Base-by-base conservation (phyloP, 1,284 basidiomycete genomes). In the Apiotrichum sp. region DNA sequence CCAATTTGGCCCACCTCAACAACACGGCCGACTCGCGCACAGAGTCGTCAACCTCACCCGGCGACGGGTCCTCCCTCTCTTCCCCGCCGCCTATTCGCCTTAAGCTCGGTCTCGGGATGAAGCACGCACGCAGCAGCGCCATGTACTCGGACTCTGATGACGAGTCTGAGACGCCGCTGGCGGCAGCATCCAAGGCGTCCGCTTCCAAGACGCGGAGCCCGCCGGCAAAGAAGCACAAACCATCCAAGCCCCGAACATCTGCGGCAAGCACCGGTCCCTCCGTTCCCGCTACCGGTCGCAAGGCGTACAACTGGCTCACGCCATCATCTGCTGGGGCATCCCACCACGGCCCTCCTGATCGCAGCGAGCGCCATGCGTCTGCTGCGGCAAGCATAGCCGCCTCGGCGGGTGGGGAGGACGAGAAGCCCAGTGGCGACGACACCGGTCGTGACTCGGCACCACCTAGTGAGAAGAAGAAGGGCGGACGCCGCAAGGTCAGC, bases 281-380 rank as follows among this genome's bases (percentile, higher is more conserved):
- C 6, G 43, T 61, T 22, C 60, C 60, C 1, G 60, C 63, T 0
- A 52, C 46, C 40, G 64, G 63, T 51, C 51, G 63, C 43, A 73
- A 74, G 56, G 58, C 59, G n/a, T 74, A 74, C 52, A 65, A 73
- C 54, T 74, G 72, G 72, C 53, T 74, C 1, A 58, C 62, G 44
- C 71, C 70, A 10, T 62, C 59, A n/a, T 53, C 60, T 1, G 71
- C 65, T 6, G 63, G 62, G 10, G 72, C 72, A 22, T 66, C 63
- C 6, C 72, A 74, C 59, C 64, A 62, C 47, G 71, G 72, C 46
- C 72, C 72, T 4, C 67, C 66, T 3, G 65, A 67, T 16, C 54
- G 65, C 45, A 61, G 54, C 31, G 54, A 55, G 43, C 50, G 50
- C 16, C 46, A 38, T 7, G 13, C 22, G 33, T 47, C 45, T 1